Evolutionary conservation across 2,329 filamentous ascomycete genomes (phyloP).

Genomic region (Nothophoma quercina): DNA sequence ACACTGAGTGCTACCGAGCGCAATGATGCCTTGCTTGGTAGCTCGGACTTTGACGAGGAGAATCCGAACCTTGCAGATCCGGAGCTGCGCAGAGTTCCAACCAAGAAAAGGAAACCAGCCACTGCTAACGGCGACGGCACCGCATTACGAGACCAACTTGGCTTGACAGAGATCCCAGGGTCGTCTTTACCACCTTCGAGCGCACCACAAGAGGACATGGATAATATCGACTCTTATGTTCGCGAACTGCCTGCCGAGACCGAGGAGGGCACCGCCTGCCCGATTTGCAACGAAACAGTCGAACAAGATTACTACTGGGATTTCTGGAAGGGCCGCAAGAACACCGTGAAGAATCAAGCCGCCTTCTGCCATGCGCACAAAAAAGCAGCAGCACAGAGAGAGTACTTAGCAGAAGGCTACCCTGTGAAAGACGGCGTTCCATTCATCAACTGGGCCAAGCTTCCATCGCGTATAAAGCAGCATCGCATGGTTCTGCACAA

Average conservation of each 20-base stretch:
- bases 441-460: constrained; percentile 69
- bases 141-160: constrained; percentile 25
- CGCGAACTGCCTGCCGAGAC: constrained; percentile 24
- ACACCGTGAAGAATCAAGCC: constrained; percentile 61
- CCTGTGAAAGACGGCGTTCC: constrained; percentile 62
- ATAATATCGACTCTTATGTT: constrained; percentile 28
- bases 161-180: constrained; percentile 1
- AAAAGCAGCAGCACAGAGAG: constrained; percentile 40
- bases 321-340: constrained; percentile 36
- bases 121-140: not conserved
- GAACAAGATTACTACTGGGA: constrained; percentile 62
- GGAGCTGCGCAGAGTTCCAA: constrained; percentile 2
- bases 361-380: constrained; percentile 49
- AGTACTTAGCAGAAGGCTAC: constrained; percentile 58
- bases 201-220: constrained; percentile 24
- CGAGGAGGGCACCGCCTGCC: constrained; percentile 57
- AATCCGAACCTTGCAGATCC: not conserved
- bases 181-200: constrained; percentile 30
- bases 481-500: constrained; percentile 65
- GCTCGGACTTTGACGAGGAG: not conserved
- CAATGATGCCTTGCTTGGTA: not conserved
- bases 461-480: constrained; percentile 65
- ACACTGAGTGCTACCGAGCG: not conserved
- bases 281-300: constrained; percentile 71
- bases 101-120: not conserved